Conservation (phyloP, 345 rosid species). For the Boechera stricta region DNA sequence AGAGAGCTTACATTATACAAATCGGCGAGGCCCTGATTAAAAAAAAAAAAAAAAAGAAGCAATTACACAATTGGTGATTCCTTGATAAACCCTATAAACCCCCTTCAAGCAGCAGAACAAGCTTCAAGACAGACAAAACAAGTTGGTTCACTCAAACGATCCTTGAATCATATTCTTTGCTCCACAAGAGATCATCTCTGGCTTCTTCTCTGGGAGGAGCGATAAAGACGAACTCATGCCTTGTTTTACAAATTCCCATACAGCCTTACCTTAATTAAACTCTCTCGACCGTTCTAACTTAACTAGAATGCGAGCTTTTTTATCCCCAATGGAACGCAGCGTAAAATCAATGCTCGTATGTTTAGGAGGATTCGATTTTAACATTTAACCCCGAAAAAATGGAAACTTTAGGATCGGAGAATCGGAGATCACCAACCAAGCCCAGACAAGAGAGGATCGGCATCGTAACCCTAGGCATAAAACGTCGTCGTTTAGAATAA, state of each 20-base stretch:
- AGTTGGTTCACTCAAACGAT: neutral
- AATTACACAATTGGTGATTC: neutral
- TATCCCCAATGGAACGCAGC: no score
- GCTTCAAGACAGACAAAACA: neutral
- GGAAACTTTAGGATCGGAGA: no score
- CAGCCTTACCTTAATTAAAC: neutral
- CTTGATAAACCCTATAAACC: neutral
- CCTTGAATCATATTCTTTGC: neutral
- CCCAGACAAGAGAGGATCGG: no score
- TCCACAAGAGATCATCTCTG: neutral
- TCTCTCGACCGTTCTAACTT: neutral
- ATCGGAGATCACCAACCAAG: no score
- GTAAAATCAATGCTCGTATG: no score
- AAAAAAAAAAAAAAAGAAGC: neutral
- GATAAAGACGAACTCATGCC: conserved; percentile 6
- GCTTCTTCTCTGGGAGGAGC: neutral
- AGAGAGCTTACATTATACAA: conserved; percentile 33
- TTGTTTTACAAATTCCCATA: neutral
- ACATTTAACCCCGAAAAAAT: no score
- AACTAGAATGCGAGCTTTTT: no score
- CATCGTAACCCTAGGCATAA: no score
- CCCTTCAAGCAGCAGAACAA: neutral
- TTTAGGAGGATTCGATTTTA: no score
- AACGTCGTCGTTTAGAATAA: no score
- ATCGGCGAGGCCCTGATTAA: neutral